Conservation (phyloP, 1,284 basidiomycete species). For the Singerocomus inundabilis region DNA sequence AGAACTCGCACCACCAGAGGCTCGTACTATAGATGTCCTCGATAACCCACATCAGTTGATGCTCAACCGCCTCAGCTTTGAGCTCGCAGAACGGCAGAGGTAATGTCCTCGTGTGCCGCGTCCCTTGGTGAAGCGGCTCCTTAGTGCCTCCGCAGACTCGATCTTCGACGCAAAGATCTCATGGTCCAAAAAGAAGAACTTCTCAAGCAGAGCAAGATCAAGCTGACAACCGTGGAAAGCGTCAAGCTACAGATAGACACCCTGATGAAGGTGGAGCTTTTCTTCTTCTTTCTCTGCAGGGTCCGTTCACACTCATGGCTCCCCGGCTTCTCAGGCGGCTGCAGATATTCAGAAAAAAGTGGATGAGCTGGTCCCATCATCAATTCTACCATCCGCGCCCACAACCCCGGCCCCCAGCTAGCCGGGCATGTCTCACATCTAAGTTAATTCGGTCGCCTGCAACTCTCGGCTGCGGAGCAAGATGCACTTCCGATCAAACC, state of each 20-base stretch:
- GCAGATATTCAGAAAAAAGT: conserved; percentile 73
- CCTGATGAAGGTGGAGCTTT: conserved; percentile 59
- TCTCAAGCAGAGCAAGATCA: conserved; percentile 67
- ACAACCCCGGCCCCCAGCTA: conserved; percentile 27
- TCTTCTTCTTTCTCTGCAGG: conserved; percentile 5
- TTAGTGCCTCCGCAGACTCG: conserved; percentile 47
- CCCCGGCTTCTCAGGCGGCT: conserved; percentile 47
- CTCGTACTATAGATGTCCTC: conserved; percentile 56
- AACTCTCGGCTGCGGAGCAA: conserved; percentile 5
- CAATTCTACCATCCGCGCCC: conserved; percentile 28
- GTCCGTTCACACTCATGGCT: conserved; percentile 16
- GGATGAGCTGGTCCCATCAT: conserved; percentile 58
- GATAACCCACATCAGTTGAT: conserved; percentile 74
- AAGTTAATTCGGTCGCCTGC: not conserved
- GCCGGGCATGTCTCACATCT: not conserved
- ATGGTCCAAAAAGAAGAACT: conserved; percentile 66
- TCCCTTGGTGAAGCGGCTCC: conserved; percentile 13
- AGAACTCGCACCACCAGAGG: conserved; percentile 63
- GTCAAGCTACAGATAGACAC: conserved; percentile 72
- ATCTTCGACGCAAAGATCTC: conserved; percentile 64
- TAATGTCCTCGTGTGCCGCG: conserved; percentile 27
- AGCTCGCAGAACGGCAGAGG: conserved; percentile 79
- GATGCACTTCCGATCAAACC: conserved; percentile 5
- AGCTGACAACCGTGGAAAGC: conserved; percentile 64
- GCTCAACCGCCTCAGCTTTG: conserved; percentile 78